phyloP scores from a whole-genome alignment of 73 alveolate species.

The Paramecium sexaurelia region DNA sequence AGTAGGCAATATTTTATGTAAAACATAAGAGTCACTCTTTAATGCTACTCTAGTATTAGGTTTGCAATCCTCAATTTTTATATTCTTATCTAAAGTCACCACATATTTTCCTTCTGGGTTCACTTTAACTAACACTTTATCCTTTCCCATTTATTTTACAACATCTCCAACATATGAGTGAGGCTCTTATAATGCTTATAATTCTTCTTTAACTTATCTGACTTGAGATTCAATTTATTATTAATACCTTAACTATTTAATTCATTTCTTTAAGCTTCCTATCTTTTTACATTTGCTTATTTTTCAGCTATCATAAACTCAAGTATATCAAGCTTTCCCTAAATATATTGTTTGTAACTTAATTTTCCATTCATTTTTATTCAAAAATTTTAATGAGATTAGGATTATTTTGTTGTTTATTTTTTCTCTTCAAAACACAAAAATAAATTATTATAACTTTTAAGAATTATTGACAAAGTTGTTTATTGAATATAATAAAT shows the following conservation, averaged over 20 bases:
- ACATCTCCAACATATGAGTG: slow-evolving; percentile 99
- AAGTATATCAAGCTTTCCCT: slow-evolving; percentile 86
- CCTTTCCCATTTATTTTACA: slow-evolving; percentile 91
- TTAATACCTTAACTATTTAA: slow-evolving; percentile 81
- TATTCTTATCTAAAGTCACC: slow-evolving; percentile 95
- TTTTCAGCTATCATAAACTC: slow-evolving; percentile 85
- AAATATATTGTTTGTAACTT: slow-evolving; percentile 5
- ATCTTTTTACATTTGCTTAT: slow-evolving; percentile 87
- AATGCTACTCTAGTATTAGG: slow-evolving; percentile 91
- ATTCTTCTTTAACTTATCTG: slow-evolving; percentile 91
- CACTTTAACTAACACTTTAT: slow-evolving; percentile 81
- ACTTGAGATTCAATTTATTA: slow-evolving; percentile 40
- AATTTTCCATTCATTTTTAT: not conserved
- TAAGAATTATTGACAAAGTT: no score
- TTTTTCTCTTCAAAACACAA: not conserved
- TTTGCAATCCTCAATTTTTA: slow-evolving; percentile 91
- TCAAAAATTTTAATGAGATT: not conserved
- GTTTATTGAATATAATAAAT: no score
- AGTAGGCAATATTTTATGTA: slow-evolving; percentile 97
- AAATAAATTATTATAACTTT: not conserved
- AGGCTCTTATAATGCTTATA: slow-evolving; percentile 90
- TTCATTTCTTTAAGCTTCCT: slow-evolving; percentile 99
- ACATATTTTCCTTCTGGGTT: slow-evolving; percentile 98
- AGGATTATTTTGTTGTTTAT: not conserved
- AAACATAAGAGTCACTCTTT: slow-evolving; percentile 90